Base-by-base conservation (phyloP, 1,139 yeast genomes). In the Suhomyces atakaporum region DNA sequence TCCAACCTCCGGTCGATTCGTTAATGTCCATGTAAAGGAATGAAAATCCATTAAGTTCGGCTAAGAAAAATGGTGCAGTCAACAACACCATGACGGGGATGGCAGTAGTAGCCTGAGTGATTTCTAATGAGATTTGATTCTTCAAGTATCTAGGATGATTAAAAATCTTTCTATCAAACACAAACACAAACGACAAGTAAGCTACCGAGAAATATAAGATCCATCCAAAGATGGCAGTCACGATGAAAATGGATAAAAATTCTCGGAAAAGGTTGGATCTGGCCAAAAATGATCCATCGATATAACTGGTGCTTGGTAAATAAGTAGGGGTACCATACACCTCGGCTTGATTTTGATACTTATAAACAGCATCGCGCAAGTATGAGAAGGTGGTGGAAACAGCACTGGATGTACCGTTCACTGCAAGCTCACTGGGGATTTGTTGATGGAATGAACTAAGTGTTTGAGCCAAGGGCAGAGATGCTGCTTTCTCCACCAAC, bases 111-210 rank as follows among this genome's bases (percentile, higher is more conserved):
- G 97, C 96, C 55, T 81, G 83, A 44, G 73, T 66, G 48, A 92
- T 84, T 59, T 92, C 98, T 60, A 87, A 66, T 6, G 75, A 63
- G 75, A 92, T 80, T 66, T 92, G 98, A 65, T 92, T 90, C 62
- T 92, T 92, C 64, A 92, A 76, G 63, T 87, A 92, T 60, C 96
- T 79, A 42, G 98, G 98, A 60, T 92, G 98, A 65, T 92, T 86
- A 73, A 92, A 88, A 42, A 89, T 86, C 41, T 81, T 81, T 54
- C 81, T 83, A 64, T 92, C 97, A 60, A 87, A 92, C 20, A 92
- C 81, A 50, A 82, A 79, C 31, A 72, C 49, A 59, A 86, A 92
- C 10, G 95, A 82, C 22, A 85, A 53, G 11, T 80, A 69, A 7
- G 97, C 97, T 35, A 81, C 84, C n/a, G 63, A 46, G 36, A 89